Conservation (phyloP, 2,329 filamentous ascomycete species). For the Pyrenochaeta sp. region DNA sequence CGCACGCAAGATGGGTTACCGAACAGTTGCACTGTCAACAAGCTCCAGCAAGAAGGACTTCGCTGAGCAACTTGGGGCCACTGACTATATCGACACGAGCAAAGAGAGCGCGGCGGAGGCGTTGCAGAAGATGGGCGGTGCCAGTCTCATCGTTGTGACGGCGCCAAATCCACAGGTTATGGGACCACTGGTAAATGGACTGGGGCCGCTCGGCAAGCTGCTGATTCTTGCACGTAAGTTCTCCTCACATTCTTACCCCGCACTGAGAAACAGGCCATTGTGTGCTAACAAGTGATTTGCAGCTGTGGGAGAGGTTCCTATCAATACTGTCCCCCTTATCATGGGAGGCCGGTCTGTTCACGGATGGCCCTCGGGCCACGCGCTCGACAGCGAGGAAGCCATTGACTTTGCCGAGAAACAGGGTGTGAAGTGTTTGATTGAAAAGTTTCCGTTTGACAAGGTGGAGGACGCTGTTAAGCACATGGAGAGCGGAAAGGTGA, state of each 20-base stretch:
- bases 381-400: slow-evolving; percentile 62
- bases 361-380: slow-evolving; percentile 64
- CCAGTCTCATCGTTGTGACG: slow-evolving; percentile 68
- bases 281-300: not conserved
- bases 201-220: slow-evolving; percentile 65
- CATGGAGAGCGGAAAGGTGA: slow-evolving; percentile 59
- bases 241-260: not conserved
- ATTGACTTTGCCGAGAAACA: slow-evolving; percentile 60
- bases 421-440: slow-evolving; percentile 61
- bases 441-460: slow-evolving; percentile 62
- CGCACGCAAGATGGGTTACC: slow-evolving; percentile 61
- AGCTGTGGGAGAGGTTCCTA: slow-evolving; percentile 56
- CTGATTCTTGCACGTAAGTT: slow-evolving; percentile 63
- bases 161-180: slow-evolving; percentile 68
- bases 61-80: slow-evolving; percentile 63
- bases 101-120: slow-evolving; percentile 59
- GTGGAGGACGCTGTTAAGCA: slow-evolving; percentile 60
- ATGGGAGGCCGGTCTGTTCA: slow-evolving; percentile 58
- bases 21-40: slow-evolving; percentile 61
- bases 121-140: slow-evolving; percentile 68
- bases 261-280: not conserved
- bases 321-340: slow-evolving; percentile 57
- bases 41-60: slow-evolving; percentile 62
- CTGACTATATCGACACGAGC: slow-evolving; percentile 65
- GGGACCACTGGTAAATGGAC: slow-evolving; percentile 61